phyloP scores from a whole-genome alignment of 2,329 filamentous ascomycete genomes.

The Stromatinia cepivora region DNA sequence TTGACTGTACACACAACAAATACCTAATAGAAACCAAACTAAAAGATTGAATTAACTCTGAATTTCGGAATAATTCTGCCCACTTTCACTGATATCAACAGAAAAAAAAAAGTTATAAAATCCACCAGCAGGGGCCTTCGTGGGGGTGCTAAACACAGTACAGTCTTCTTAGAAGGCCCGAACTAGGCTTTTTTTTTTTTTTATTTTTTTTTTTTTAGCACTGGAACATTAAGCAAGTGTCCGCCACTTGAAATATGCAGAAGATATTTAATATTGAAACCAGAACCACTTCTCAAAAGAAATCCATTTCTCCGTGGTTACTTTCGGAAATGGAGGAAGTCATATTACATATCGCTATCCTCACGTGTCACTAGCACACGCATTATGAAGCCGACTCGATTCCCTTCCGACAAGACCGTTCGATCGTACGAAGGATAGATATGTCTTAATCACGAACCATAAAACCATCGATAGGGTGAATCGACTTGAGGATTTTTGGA shows the following conservation, averaged over 20 bases:
- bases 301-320: neutral
- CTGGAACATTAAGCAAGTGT: constrained; percentile 15
- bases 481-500: neutral
- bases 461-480: neutral
- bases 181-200: too few relatives aligned
- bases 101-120: constrained; percentile 1
- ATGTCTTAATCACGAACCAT: neutral
- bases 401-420: neutral
- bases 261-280: constrained; percentile 17
- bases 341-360: neutral
- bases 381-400: neutral
- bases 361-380: constrained; percentile 6
- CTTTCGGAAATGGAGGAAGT: neutral
- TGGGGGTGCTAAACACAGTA: constrained; percentile 1
- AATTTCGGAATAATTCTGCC: neutral
- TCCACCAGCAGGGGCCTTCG: constrained; percentile 14
- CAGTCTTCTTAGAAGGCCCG: neutral
- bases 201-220: too few relatives aligned
- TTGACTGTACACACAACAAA: neutral
- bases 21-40: neutral
- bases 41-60: neutral
- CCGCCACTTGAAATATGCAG: constrained; percentile 1
- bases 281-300: constrained; percentile 5
- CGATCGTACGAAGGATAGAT: neutral
- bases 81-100: constrained; percentile 1